These are phyloP conservation scores for Cerrena zonata DNA, from an alignment of 1,284 basidiomycete genomes.

Conservation along the genomic window DNA sequence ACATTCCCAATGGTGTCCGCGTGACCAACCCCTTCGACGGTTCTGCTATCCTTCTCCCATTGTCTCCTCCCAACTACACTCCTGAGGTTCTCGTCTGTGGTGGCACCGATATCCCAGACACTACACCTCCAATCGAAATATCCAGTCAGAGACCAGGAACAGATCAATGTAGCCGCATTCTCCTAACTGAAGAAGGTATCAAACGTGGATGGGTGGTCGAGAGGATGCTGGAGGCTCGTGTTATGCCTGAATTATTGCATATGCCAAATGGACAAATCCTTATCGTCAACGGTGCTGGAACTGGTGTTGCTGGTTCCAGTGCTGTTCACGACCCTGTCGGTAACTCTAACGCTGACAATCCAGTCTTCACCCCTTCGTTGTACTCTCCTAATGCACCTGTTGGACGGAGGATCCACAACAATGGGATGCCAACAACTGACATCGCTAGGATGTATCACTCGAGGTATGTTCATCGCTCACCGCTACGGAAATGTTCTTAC, in stretches of 20 bases:
- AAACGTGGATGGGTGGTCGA: slow-evolving; percentile 27
- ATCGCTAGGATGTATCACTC: no score
- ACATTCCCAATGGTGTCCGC: slow-evolving; percentile 42
- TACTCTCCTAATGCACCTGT: no score
- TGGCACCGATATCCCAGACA: slow-evolving; percentile 28
- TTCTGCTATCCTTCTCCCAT: slow-evolving; percentile 43
- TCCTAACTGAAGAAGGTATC: slow-evolving; percentile 34
- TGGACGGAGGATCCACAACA: no score
- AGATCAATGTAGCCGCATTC: slow-evolving; percentile 37
- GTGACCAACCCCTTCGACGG: slow-evolving; percentile 41
- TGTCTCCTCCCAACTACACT: slow-evolving; percentile 39
- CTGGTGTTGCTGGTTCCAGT: slow-evolving; percentile 45
- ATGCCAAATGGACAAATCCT: slow-evolving; percentile 49
- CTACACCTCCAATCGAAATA: slow-evolving; percentile 25
- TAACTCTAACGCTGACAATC: no score
- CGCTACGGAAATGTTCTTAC: no score
- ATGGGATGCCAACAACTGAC: no score
- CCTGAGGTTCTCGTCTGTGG: slow-evolving; percentile 49
- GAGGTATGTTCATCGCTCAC: no score
- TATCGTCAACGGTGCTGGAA: slow-evolving; percentile 42
- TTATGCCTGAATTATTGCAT: slow-evolving; percentile 47
- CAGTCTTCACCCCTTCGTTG: no score
- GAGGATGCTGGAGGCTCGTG: slow-evolving; percentile 27
- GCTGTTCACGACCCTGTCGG: slow-evolving; percentile 13
- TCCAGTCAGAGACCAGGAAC: slow-evolving; percentile 34